Conservation (phyloP, 2,329 filamentous ascomycete species). For the Canariomyces notabilis region DNA sequence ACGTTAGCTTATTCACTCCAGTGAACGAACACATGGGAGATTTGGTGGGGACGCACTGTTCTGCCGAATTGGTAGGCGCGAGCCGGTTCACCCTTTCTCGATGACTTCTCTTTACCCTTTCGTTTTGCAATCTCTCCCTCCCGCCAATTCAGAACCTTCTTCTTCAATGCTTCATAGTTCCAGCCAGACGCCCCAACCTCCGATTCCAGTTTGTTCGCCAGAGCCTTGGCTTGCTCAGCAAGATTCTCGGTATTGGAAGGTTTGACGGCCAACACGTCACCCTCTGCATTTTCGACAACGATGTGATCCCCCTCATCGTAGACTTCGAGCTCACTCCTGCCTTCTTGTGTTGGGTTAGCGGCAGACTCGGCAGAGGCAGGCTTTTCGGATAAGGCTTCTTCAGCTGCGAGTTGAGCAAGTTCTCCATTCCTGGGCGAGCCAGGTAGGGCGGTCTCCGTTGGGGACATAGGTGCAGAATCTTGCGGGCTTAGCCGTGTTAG, state of each 20-base stretch:
- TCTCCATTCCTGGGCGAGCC: constrained; percentile 3
- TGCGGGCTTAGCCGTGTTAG: constrained; percentile 24
- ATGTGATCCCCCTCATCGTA: constrained; percentile 77
- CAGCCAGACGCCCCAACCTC: constrained; percentile 34
- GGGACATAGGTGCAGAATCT: constrained; percentile 22
- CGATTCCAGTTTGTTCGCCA: constrained; percentile 31
- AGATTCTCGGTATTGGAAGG: constrained; percentile 28
- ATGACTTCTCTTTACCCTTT: constrained; percentile 53
- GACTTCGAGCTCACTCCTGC: constrained; percentile 52
- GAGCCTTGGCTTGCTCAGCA: constrained; percentile 21
- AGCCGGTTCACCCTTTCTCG: constrained; percentile 64
- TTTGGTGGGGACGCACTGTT: constrained; percentile 48
- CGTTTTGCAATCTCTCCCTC: constrained; percentile 58
- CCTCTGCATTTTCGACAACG: constrained; percentile 78
- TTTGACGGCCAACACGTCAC: constrained; percentile 72
- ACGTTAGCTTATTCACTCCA: constrained; percentile 29
- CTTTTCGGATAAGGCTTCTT: neutral
- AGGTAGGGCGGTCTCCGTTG: constrained; percentile 4
- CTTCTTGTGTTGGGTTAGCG: constrained; percentile 1
- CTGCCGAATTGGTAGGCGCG: constrained; percentile 81
- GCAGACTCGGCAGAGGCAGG: constrained; percentile 4
- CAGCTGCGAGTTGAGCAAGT: constrained; percentile 8
- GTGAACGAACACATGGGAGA: neutral
- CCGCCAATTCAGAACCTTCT: constrained; percentile 47
- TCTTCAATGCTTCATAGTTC: constrained; percentile 44